Evolutionary conservation across 352 stramenopile species (phyloP), one percentile per base, ranked within the genome.

Genomic region (Globisporangium nagaii): DNA sequence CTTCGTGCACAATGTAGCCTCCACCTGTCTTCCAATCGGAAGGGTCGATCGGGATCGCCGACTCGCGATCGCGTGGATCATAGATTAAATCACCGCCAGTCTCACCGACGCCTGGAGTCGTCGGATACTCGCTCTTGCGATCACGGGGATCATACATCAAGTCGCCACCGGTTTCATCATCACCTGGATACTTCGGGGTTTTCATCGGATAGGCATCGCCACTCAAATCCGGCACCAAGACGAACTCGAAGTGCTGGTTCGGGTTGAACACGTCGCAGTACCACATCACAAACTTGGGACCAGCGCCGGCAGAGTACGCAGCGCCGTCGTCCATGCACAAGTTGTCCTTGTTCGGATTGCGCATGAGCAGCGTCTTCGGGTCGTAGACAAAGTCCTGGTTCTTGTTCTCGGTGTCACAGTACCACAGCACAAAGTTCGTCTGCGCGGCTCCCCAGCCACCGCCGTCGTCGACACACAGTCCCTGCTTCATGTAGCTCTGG

Each of bases 161-260:
- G n/a, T n/a, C n/a, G n/a, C n/a, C n/a, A n/a, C n/a, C n/a, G n/a
- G n/a, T n/a, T n/a, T n/a, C n/a, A n/a, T n/a, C n/a, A n/a, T n/a
- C n/a, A n/a, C n/a, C n/a, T n/a, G n/a, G n/a, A n/a, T n/a, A n/a
- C n/a, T n/a, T n/a, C n/a, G n/a, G n/a, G n/a, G n/a, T n/a, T n/a
- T n/a, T n/a, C n/a, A n/a, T n/a, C n/a, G n/a, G n/a, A n/a, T n/a
- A n/a, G n/a, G n/a, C n/a, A n/a, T n/a, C n/a, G n/a, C n/a, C n/a
- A n/a, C n/a, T 37, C 32, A 37, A 49, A 0, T 24, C 25, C 22
- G 56, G 55, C 12, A 43, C 45, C 41, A 60, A 32, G 15, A 70
- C 15, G 10, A 70, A 48, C 37, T 73, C 62, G 32, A 74, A 79
- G 53, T 70, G 61, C 35, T 79, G 70, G 45, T 79, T 79, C 47